phyloP scores from a whole-genome alignment of 2,329 filamentous ascomycete genomes.

The Colletotrichum cereale region DNA sequence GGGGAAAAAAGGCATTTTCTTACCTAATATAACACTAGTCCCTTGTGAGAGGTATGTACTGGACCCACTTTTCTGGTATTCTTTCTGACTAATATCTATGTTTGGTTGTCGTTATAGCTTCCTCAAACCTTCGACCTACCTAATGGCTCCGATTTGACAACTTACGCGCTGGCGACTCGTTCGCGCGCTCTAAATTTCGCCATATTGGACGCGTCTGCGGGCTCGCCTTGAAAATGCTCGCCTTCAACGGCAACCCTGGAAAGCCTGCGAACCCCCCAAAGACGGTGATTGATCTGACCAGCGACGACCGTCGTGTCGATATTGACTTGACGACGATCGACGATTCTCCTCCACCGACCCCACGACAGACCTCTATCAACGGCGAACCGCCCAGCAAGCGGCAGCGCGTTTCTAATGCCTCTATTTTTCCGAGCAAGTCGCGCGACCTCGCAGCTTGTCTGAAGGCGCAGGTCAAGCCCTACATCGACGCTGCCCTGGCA shows the following conservation, averaged over 20 bases:
- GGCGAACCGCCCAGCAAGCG: slow-evolving; percentile 49
- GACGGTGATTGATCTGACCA: neutral
- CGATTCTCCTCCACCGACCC: slow-evolving; percentile 40
- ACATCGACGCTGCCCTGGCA: slow-evolving; percentile 46
- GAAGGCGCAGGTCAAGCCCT: slow-evolving; percentile 49
- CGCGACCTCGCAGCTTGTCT: slow-evolving; percentile 45
- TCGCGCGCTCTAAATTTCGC: neutral
- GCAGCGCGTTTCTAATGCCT: slow-evolving; percentile 45
- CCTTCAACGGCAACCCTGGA: neutral
- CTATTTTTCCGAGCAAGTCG: slow-evolving; percentile 27
- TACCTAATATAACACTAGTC: neutral
- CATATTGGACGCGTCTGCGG: slow-evolving; percentile 1
- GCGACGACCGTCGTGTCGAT: neutral
- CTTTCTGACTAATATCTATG: neutral
- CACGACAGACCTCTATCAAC: neutral
- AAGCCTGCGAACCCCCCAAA: neutral
- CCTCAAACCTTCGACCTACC: neutral
- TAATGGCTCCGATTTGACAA: neutral
- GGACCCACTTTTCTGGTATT: neutral
- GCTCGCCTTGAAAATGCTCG: neutral
- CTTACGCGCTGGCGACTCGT: neutral
- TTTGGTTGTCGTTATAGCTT: neutral
- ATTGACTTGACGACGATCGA: slow-evolving; percentile 46
- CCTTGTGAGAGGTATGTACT: fast-evolving
- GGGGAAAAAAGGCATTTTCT: neutral